phyloP scores from a whole-genome alignment of 257 asterid species.

The Solanum sitiens region DNA sequence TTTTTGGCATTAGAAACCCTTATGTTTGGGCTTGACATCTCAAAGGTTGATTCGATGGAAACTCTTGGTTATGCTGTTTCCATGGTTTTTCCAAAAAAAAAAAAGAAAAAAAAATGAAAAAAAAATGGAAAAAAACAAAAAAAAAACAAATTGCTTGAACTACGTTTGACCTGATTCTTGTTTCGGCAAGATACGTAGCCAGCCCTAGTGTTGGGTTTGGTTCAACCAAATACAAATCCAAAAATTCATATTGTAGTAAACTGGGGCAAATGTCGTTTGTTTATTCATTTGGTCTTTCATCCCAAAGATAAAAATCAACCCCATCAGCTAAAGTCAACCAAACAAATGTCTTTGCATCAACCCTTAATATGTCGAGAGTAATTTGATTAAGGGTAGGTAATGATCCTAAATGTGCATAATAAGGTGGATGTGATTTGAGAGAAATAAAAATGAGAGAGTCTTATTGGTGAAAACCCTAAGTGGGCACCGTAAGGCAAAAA shows the following conservation, averaged over 20 bases:
- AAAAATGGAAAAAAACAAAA: fast-evolving
- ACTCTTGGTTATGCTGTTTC: fast-evolving
- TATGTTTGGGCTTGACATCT: background rate
- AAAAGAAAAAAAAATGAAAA: no score
- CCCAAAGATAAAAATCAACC: fast-evolving
- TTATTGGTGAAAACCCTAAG: no score
- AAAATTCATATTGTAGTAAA: background rate
- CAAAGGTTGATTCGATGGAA: background rate
- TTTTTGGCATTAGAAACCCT: background rate
- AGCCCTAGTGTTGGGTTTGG: background rate
- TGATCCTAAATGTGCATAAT: no score
- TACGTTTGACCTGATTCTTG: background rate
- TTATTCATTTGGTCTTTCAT: background rate
- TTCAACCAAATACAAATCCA: background rate
- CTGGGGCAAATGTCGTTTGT: background rate
- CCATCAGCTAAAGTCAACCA: background rate
- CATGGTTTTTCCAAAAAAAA: no score
- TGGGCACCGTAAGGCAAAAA: no score
- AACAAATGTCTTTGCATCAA: no score
- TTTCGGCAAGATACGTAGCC: background rate
- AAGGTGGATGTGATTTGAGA: no score
- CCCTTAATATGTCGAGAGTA: no score
- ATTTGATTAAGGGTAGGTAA: no score
- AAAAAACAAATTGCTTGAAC: no score
- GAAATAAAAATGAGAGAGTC: no score